A percentile compares a stretch with the other conserved stretches of the same genome.
phyloP scores from a whole-genome alignment of 768 basidiomycete species.

The Termitomyces sp. region DNA sequence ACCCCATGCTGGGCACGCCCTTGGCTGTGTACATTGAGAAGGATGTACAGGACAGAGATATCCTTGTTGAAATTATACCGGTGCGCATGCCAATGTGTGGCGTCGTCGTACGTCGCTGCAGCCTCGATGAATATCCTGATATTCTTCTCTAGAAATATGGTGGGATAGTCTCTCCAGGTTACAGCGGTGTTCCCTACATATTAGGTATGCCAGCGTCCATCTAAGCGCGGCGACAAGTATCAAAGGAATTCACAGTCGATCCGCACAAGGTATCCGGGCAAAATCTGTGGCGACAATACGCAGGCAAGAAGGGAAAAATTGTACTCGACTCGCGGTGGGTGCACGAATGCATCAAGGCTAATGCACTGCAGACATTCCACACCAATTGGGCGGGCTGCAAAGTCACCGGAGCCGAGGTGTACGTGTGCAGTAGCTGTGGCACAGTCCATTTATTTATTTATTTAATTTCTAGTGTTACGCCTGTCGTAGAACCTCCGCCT shows the following conservation, averaged over 20 bases:
- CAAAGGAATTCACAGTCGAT: conserved; percentile 51
- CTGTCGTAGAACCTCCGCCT: conserved; percentile 15
- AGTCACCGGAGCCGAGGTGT: conserved; percentile 74
- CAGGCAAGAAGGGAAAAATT: conserved; percentile 75
- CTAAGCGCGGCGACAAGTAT: not conserved
- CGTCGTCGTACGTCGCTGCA: not conserved
- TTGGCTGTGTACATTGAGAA: conserved; percentile 77
- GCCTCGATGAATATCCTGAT: conserved; percentile 3
- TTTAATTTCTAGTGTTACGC: conserved; percentile 13
- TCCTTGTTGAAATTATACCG: conserved; percentile 58
- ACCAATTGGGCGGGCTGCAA: conserved; percentile 81
- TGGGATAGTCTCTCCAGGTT: conserved; percentile 67
- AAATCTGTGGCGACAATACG: conserved; percentile 76
- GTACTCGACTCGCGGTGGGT: conserved; percentile 76
- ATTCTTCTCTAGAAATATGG: conserved; percentile 61
- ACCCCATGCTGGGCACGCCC: conserved; percentile 78
- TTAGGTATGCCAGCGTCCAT: conserved; percentile 49
- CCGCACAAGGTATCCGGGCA: conserved; percentile 78
- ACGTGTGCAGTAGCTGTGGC: conserved; percentile 19
- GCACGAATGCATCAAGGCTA: conserved; percentile 67
- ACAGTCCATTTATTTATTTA: not conserved
- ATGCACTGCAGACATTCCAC: conserved; percentile 69
- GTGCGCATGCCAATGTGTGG: conserved; percentile 30
- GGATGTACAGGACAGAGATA: conserved; percentile 69
- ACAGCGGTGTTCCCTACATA: conserved; percentile 78